A percentile compares a stretch with the other conserved stretches of the same genome.
These are phyloP conservation scores for Cladosporium austrohemisphaericum DNA, from an alignment of 2,329 filamentous ascomycete species.

Conservation along the genomic window DNA sequence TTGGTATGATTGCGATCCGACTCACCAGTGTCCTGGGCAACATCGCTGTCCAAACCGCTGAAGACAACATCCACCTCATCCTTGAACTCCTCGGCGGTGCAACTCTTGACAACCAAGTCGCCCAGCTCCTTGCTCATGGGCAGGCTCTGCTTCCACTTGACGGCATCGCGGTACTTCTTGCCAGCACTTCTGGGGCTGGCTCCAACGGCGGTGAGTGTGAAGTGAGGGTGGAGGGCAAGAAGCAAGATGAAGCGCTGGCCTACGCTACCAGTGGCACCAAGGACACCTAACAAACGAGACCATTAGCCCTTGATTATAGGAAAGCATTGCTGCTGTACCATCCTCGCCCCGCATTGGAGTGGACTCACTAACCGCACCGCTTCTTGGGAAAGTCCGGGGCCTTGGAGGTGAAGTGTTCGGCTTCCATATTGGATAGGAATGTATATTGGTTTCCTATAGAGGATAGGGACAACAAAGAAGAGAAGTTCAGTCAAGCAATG, in stretches of 20 bases:
- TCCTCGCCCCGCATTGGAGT: slow-evolving; percentile 28
- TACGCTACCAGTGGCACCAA: slow-evolving; percentile 90
- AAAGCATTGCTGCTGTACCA: too few species aligned
- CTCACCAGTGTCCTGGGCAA: slow-evolving; percentile 85
- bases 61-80: slow-evolving; percentile 88
- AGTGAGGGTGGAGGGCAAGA: slow-evolving; percentile 79
- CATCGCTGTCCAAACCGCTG: slow-evolving; percentile 85
- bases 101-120: slow-evolving; percentile 80
- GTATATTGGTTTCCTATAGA: too few species aligned
- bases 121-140: slow-evolving; percentile 74
- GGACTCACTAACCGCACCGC: slow-evolving; percentile 47
- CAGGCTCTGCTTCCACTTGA: slow-evolving; percentile 86
- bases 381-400: slow-evolving; percentile 45
- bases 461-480: too few species aligned
- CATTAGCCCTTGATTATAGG: slow-evolving; percentile 13
- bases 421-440: too few species aligned
- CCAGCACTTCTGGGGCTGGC: slow-evolving; percentile 85
- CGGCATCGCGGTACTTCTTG: slow-evolving; percentile 92
- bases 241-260: slow-evolving; percentile 94
- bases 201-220: slow-evolving; percentile 82
- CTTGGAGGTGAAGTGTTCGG: slow-evolving; percentile 38
- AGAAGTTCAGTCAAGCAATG: too few species aligned
- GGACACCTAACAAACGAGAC: slow-evolving; percentile 50
- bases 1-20: not conserved
- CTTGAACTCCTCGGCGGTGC: slow-evolving; percentile 73